Evolutionary conservation across 2,329 filamentous ascomycete species (phyloP).

Genomic region (Hirsutella rhossiliensis): DNA sequence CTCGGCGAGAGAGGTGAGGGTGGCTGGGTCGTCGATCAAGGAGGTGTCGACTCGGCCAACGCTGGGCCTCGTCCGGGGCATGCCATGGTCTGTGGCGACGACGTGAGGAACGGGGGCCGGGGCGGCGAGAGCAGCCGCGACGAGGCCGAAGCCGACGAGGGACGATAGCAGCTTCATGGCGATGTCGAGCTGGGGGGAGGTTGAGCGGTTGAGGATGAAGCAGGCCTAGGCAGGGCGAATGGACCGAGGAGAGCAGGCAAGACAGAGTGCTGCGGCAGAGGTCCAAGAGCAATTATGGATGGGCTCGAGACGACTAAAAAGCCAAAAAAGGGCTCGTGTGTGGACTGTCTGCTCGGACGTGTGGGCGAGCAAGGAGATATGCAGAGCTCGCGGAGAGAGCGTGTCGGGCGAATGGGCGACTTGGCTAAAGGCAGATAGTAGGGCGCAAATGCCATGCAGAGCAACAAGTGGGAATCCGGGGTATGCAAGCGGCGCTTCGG

Average conservation of each 20-base stretch:
- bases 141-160: constrained; percentile 3
- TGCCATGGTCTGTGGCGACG: constrained; percentile 1
- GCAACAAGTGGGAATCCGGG: background rate
- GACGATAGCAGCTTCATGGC: constrained; percentile 2
- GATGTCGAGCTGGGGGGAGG: background rate
- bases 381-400: background rate
- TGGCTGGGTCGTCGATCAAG: background rate
- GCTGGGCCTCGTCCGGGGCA: background rate
- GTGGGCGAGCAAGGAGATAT: background rate
- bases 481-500: background rate
- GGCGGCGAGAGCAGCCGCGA: constrained; percentile 3
- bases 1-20: background rate
- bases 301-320: no score
- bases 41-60: constrained; percentile 4
- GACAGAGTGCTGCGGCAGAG: no score
- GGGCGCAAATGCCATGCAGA: background rate
- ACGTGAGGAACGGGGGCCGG: background rate
- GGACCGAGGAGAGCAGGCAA: background rate
- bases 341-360: no score
- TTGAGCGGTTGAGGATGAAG: background rate
- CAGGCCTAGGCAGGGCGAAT: background rate
- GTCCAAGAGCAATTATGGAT: no score
- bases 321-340: no score
- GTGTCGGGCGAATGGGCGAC: background rate
- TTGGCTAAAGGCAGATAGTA: background rate